phyloP scores from a whole-genome alignment of 768 basidiomycete genomes.

The Hebeloma cylindrosporum region DNA sequence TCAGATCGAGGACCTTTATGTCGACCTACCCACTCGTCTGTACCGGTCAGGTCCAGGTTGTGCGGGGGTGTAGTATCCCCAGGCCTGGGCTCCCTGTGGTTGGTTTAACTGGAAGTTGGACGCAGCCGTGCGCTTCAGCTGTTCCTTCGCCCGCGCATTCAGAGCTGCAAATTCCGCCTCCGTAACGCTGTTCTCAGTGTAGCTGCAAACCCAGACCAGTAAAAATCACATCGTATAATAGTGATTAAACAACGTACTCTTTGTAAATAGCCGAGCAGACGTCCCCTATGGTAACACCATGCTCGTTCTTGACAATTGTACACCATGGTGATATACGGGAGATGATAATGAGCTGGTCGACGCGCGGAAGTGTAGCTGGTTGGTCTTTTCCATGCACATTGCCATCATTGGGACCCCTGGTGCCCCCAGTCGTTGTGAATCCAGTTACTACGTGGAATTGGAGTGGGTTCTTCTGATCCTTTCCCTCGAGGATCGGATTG shows the following conservation, averaged over 20 bases:
- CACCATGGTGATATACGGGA: constrained; percentile 73
- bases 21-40: constrained; percentile 61
- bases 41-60: constrained; percentile 46
- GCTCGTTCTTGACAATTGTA: constrained; percentile 67
- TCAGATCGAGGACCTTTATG: constrained; percentile 1
- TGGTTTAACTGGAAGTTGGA: constrained; percentile 28
- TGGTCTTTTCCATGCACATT: constrained; percentile 43
- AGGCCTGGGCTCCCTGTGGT: constrained; percentile 25
- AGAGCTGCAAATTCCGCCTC: constrained; percentile 63
- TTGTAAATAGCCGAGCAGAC: constrained; percentile 69
- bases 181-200: constrained; percentile 65
- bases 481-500: constrained; percentile 67
- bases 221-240: neutral
- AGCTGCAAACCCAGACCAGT: constrained; percentile 41
- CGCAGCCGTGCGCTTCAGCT: constrained; percentile 61
- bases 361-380: constrained; percentile 69
- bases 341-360: constrained; percentile 58
- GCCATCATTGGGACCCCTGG: constrained; percentile 7
- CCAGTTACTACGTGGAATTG: constrained; percentile 73
- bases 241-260: constrained; percentile 52
- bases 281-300: constrained; percentile 75
- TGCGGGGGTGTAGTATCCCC: constrained; percentile 51
- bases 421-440: constrained; percentile 4
- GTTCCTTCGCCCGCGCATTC: constrained; percentile 66
- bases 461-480: constrained; percentile 52